These are phyloP conservation scores for Dillenia turbinata DNA, from an alignment of 164 flowering plant species.

Conservation along the genomic window DNA sequence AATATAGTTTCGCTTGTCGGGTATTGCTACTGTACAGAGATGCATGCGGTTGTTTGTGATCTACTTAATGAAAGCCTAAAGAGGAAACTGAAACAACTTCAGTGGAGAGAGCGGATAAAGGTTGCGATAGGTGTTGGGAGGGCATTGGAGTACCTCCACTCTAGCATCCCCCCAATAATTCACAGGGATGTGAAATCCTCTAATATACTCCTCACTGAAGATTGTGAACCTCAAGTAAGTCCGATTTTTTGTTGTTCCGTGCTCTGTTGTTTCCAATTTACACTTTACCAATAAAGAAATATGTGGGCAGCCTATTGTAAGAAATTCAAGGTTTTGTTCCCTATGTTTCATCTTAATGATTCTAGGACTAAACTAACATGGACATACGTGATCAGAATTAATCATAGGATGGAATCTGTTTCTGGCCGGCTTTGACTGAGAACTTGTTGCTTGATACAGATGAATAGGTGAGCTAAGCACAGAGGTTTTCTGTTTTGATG, in stretches of 20 bases:
- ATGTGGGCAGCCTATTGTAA: too few species aligned
- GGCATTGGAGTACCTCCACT: conserved; percentile 42
- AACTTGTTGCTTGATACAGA: background rate
- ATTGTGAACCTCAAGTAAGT: conserved; percentile 35
- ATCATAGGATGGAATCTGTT: too few species aligned
- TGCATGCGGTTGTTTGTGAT: conserved; percentile 35
- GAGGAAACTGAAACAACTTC: conserved; percentile 21
- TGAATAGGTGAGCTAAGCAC: too few species aligned
- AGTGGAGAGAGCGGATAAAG: conserved; percentile 34
- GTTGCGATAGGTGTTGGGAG: conserved; percentile 43
- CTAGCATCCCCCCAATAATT: conserved; percentile 35
- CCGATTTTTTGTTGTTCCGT: too few species aligned
- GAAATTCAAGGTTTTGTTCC: too few species aligned
- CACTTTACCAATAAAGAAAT: too few species aligned
- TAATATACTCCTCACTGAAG: conserved; percentile 35
- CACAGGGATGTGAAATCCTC: conserved; percentile 43
- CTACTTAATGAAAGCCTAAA: conserved; percentile 25
- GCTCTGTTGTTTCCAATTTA: too few species aligned
- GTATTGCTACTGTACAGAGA: conserved; percentile 26
- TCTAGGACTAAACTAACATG: too few species aligned
- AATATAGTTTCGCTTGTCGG: conserved; percentile 35
- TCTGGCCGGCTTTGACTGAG: background rate
- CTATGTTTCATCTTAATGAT: too few species aligned
- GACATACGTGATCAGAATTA: too few species aligned
- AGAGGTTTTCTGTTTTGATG: too few species aligned